Conservation (phyloP, 2,329 filamentous ascomycete species). For the Xylariales sp. region DNA sequence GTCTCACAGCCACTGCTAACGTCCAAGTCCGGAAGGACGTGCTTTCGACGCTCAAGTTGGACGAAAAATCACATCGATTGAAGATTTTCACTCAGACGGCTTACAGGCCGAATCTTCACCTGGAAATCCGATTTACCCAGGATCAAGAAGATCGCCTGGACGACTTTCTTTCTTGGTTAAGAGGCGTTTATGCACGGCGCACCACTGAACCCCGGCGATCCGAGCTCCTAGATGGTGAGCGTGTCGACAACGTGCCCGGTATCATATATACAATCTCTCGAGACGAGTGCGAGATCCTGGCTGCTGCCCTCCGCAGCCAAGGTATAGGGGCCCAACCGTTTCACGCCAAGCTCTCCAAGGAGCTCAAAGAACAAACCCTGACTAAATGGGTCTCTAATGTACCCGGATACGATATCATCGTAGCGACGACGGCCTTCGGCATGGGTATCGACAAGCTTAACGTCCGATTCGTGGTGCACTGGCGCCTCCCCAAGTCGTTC, state of each 20-base stretch:
- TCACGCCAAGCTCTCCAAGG: conserved; percentile 64
- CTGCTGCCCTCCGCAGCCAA: conserved; percentile 59
- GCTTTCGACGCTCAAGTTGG: conserved; percentile 67
- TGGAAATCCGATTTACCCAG: conserved; percentile 80
- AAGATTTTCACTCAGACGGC: conserved; percentile 81
- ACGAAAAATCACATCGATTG: conserved; percentile 52
- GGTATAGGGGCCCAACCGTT: conserved; percentile 72
- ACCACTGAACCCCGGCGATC: conserved; percentile 51
- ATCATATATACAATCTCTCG: conserved; percentile 78
- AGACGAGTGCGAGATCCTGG: conserved; percentile 69
- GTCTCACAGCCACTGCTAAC: conserved; percentile 88
- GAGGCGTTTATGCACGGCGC: conserved; percentile 66
- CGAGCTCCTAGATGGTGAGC: conserved; percentile 54
- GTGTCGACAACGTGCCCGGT: conserved; percentile 63
- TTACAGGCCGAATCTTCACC: conserved; percentile 79
- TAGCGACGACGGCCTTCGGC: conserved; percentile 92
- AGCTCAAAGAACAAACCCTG: conserved; percentile 68
- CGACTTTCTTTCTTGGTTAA: conserved; percentile 75
- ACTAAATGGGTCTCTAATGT: conserved; percentile 68
- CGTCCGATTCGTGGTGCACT: conserved; percentile 92
- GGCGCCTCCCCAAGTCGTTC: conserved; percentile 89
- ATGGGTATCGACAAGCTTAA: conserved; percentile 98
- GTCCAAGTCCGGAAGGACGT: conserved; percentile 77
- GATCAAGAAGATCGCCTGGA: conserved; percentile 71
- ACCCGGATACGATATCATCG: conserved; percentile 81